Evolutionary conservation across 1,284 basidiomycete species (phyloP).

Genomic region (Tetrapyrgos nigripes): DNA sequence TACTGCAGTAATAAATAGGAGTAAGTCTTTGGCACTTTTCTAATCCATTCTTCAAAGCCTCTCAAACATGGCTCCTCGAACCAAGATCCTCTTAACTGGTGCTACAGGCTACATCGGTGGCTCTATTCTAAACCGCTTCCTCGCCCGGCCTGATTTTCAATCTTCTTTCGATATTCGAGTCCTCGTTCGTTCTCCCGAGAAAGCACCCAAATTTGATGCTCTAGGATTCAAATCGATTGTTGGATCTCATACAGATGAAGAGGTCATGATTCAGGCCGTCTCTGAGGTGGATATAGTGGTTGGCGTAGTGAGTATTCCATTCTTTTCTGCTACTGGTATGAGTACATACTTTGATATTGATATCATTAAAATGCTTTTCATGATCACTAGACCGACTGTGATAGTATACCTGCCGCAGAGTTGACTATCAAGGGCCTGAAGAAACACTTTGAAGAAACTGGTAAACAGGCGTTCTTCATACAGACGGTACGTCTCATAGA

Average conservation of each 20-base stretch:
- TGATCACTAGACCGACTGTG: slow-evolving; percentile 52
- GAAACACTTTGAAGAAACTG: slow-evolving; percentile 45
- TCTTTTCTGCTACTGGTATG: too few species aligned
- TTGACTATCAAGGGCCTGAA: slow-evolving; percentile 51
- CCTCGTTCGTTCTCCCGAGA: slow-evolving; percentile 46
- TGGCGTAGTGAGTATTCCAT: slow-evolving; percentile 36
- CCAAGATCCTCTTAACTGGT: slow-evolving; percentile 16
- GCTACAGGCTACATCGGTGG: slow-evolving; percentile 50
- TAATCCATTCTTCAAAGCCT: too few species aligned
- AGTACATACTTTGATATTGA: slow-evolving; percentile 49
- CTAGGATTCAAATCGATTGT: slow-evolving; percentile 42
- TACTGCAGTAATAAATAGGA: too few species aligned
- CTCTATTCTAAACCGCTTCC: slow-evolving; percentile 44
- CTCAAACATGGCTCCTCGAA: neutral
- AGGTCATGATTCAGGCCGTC: slow-evolving; percentile 33
- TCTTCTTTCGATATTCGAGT: slow-evolving; percentile 43
- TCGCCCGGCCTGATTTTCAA: slow-evolving; percentile 41
- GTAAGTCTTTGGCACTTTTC: too few species aligned
- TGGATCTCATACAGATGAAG: slow-evolving; percentile 45
- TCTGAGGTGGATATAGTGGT: slow-evolving; percentile 42
- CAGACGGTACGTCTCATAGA: slow-evolving; percentile 56
- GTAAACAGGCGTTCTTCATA: slow-evolving; percentile 50
- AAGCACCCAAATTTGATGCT: slow-evolving; percentile 43
- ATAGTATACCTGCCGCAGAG: slow-evolving; percentile 43
- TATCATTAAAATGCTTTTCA: slow-evolving; percentile 38